Base-by-base conservation (phyloP, 768 basidiomycete genomes). In the Lactarius hatsudake region DNA sequence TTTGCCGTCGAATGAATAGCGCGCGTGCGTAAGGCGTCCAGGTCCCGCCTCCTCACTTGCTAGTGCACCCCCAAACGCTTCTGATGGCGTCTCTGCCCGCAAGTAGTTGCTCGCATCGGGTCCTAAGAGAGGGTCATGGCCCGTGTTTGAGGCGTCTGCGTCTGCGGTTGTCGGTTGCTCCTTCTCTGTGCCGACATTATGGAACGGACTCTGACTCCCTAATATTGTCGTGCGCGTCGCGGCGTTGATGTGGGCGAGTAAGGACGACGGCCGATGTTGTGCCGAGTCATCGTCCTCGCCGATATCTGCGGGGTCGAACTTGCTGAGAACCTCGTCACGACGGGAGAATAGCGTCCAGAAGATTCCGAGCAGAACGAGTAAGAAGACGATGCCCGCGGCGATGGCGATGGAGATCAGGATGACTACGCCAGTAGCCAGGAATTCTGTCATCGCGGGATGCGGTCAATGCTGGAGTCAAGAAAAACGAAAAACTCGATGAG, bases 331-430 rank as follows among this genome's bases (percentile, higher is more conserved):
- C 73, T 93, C 90, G 45, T 94, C 93, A 62, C 87, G 84, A 62
- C 92, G 83, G 26, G 90, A 87, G 76, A 94, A 86, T n/a, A 95
- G 81, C 2, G 93, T 89, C 92, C 94, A 93, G 43, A 96, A 78
- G 62, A 96, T 90, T 59, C 93, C 93, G 63, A 94, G 80, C 51
- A 96, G 80, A 18, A 90, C 89, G 38, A 95, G 81, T 0, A 96
- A 80, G 83, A 95, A 96, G 43, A 96, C 90, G 26, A 98, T 86
- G 20, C 96, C 97, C 18, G 95, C 94, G 12, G 93, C 89, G 71
- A 98, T 97, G 30, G 97, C 97, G 69, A 99, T 97, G 2, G 95
- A 96, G 71, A 99, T 95, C 54, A 99, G 84, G 71, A 98, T 98
- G 63, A 99, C 94, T 43, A 98, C 84, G 1, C 96, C 97, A 28